Percentiles rank a stretch among this genome's conserved stretches.
Conservation (phyloP, 2,329 filamentous ascomycete genomes). For the Dactylellina drechsleri region DNA sequence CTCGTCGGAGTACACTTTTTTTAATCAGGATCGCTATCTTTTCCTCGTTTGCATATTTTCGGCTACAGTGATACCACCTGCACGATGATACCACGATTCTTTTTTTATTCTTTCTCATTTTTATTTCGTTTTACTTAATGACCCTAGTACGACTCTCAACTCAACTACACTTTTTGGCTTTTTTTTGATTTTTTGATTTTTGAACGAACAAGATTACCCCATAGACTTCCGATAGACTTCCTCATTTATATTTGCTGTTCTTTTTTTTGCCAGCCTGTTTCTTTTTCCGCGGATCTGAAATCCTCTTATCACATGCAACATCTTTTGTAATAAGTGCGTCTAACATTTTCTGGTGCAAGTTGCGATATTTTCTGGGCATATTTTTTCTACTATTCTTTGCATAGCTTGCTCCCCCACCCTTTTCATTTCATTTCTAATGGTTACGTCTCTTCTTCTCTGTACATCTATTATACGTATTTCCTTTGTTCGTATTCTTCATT, state of each 20-base stretch:
- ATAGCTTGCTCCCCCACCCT: constrained; percentile 51
- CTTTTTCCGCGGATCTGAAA: constrained; percentile 15
- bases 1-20: constrained; percentile 40
- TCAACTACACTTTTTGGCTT: constrained; percentile 33
- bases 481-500: constrained; percentile 23
- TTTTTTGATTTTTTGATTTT: constrained; percentile 40
- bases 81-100: constrained; percentile 54
- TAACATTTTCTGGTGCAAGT: constrained; percentile 52
- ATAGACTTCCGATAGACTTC: constrained; percentile 44
- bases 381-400: constrained; percentile 21
- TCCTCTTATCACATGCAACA: constrained; percentile 14
- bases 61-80: constrained; percentile 54
- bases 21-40: constrained; percentile 27
- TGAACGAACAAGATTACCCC: constrained; percentile 52
- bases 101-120: constrained; percentile 35
- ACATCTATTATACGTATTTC: constrained; percentile 53
- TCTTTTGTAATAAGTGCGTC: constrained; percentile 40
- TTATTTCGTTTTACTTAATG: constrained; percentile 37
- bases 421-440: constrained; percentile 40
- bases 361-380: constrained; percentile 47
- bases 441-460: constrained; percentile 43
- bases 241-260: constrained; percentile 16
- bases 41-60: constrained; percentile 41
- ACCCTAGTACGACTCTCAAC: constrained; percentile 48
- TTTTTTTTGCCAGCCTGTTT: constrained; percentile 12